phyloP scores from a whole-genome alignment of 129 eudicot genomes.

The Escallonia herrerae region DNA sequence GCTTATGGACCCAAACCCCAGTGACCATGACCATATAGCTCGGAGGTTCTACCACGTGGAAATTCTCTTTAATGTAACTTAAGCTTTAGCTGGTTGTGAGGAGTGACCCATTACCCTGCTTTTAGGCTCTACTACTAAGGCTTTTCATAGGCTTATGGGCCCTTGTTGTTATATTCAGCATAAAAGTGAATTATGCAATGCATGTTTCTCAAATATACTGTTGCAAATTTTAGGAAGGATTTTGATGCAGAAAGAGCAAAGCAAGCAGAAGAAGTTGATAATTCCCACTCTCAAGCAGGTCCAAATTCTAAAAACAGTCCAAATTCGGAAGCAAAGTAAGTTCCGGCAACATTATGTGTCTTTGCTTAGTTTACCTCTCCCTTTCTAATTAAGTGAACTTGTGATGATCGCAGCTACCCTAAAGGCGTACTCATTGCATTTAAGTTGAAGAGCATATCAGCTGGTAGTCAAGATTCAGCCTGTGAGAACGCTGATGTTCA shows the following conservation, averaged over 20 bases:
- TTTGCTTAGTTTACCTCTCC: neutral
- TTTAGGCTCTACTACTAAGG: too few species aligned
- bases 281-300: constrained; percentile 21
- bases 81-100: too few species aligned
- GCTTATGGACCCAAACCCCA: too few species aligned
- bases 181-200: neutral
- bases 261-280: constrained; percentile 48
- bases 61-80: too few species aligned
- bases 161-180: neutral
- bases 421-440: constrained; percentile 83
- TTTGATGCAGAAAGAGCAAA: constrained; percentile 73
- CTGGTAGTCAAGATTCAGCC: constrained; percentile 16
- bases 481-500: constrained; percentile 15
- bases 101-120: too few species aligned
- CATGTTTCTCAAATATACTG: neutral
- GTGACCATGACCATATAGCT: too few species aligned
- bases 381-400: neutral
- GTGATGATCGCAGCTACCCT: constrained; percentile 44
- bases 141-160: too few species aligned
- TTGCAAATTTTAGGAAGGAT: constrained; percentile 51
- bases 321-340: constrained; percentile 53
- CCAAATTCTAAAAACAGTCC: constrained; percentile 38
- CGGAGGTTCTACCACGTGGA: too few species aligned
- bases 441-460: constrained; percentile 51
- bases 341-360: neutral